Percentiles rank a stretch among this genome's conserved stretches.
These are phyloP conservation scores for Acacia acuminata DNA, from an alignment of 306 rosid species.

Conservation along the genomic window DNA sequence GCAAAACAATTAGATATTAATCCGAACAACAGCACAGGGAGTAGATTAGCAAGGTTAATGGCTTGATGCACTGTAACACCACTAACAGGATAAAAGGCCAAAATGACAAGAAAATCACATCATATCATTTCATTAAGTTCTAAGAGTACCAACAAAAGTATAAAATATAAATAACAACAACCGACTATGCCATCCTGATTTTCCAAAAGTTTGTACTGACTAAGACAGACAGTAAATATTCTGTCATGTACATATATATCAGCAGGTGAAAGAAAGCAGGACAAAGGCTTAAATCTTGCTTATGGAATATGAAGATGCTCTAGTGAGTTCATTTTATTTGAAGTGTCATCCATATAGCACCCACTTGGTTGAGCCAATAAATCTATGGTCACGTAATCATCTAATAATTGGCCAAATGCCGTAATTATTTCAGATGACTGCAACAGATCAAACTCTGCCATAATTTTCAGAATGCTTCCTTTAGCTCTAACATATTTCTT, in stretches of 20 bases:
- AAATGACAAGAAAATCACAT: background rate
- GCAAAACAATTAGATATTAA: background rate
- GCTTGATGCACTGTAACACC: background rate
- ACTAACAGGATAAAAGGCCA: background rate
- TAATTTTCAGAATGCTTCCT: constrained; percentile 15
- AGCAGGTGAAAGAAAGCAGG: background rate
- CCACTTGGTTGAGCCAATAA: background rate
- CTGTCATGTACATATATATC: background rate
- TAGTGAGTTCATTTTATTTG: background rate
- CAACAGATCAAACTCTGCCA: constrained; percentile 1
- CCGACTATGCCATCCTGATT: background rate
- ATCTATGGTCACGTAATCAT: background rate
- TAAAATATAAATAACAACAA: background rate
- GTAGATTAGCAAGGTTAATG: background rate
- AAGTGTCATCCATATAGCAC: constrained; percentile 15
- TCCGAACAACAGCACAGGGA: background rate
- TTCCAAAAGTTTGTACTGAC: constrained; percentile 7
- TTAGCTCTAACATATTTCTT: constrained; percentile 6
- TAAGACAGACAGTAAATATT: background rate
- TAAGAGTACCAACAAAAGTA: background rate
- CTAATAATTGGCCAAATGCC: constrained; percentile 1
- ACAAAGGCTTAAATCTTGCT: background rate
- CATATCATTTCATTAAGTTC: background rate
- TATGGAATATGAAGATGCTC: constrained; percentile 8
- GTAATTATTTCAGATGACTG: background rate